These are phyloP conservation scores for Conringia planisiliqua DNA, from an alignment of 345 rosid genomes.

Conservation along the genomic window DNA sequence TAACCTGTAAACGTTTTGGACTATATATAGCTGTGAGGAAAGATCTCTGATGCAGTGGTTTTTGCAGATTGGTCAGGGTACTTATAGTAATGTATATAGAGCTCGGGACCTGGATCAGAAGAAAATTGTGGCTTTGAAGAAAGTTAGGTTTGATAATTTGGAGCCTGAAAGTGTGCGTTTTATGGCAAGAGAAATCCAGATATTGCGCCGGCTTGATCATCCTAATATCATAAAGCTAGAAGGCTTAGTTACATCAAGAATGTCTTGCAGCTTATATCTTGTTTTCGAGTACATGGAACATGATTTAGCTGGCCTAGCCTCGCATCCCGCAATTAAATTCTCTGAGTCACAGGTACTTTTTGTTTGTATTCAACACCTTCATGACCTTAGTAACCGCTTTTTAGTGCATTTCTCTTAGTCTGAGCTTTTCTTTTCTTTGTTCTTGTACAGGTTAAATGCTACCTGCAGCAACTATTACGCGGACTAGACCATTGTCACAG, in stretches of 20 bases:
- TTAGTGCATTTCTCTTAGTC: not conserved
- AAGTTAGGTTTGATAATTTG: slow-evolving; percentile 90
- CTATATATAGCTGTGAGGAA: not conserved
- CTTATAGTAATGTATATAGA: slow-evolving; percentile 93
- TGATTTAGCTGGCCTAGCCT: slow-evolving; percentile 92
- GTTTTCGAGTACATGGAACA: slow-evolving; percentile 99
- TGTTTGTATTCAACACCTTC: not conserved
- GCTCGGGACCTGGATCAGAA: slow-evolving; percentile 93
- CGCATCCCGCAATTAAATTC: slow-evolving; percentile 84
- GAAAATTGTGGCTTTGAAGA: slow-evolving; percentile 94
- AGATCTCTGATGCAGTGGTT: not conserved
- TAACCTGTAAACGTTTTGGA: not conserved
- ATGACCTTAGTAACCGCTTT: not conserved
- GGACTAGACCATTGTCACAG: slow-evolving; percentile 98
- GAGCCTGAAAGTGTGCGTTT: slow-evolving; percentile 97
- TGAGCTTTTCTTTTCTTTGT: not conserved
- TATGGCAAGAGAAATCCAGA: slow-evolving; percentile 97
- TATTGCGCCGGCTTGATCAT: slow-evolving; percentile 90
- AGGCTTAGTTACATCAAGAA: slow-evolving; percentile 98
- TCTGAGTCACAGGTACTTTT: slow-evolving; percentile 80
- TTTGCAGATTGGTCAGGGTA: slow-evolving; percentile 98
- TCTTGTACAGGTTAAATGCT: slow-evolving; percentile 80
- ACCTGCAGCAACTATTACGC: slow-evolving; percentile 74
- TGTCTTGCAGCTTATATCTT: slow-evolving; percentile 98
- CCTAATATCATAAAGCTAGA: slow-evolving; percentile 91